phyloP scores from a whole-genome alignment of 2,329 filamentous ascomycete species.

The Davidsoniella eucalypti region DNA sequence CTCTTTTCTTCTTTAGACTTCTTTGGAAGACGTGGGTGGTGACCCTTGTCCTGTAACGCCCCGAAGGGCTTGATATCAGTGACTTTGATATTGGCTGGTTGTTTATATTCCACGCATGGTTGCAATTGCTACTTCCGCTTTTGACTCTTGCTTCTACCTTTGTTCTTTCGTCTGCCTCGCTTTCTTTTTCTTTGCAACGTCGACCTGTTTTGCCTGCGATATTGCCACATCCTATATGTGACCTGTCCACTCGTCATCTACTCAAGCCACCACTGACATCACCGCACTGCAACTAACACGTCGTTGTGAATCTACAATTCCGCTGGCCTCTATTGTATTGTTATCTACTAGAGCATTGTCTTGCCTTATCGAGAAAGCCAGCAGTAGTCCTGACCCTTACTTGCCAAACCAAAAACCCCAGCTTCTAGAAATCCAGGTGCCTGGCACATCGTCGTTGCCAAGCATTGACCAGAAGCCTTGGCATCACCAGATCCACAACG shows the following conservation, averaged over 20 bases:
- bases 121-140: neutral
- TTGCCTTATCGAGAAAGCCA: too few relatives aligned
- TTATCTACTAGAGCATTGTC: too few relatives aligned
- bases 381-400: too few relatives aligned
- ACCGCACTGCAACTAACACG: neutral
- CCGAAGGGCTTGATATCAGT: too few relatives aligned
- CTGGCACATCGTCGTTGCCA: slow-evolving; percentile 8
- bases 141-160: neutral
- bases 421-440: slow-evolving; percentile 9
- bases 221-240: too few relatives aligned
- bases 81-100: too few relatives aligned
- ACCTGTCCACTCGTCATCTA: too few relatives aligned
- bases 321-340: too few relatives aligned
- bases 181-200: neutral
- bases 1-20: neutral
- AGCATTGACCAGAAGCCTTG: slow-evolving; percentile 1
- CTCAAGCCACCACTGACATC: slow-evolving; percentile 2
- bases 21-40: too few relatives aligned
- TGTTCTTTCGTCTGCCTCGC: neutral
- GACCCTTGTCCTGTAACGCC: too few relatives aligned
- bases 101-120: too few relatives aligned
- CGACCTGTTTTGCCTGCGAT: neutral
- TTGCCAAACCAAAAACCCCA: neutral
- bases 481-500: neutral
- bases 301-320: neutral